Evolutionary conservation across 2,329 filamentous ascomycete species (phyloP), one percentile per base, ranked within the genome.

Genomic region (Fusarium pseudocircinatum): DNA sequence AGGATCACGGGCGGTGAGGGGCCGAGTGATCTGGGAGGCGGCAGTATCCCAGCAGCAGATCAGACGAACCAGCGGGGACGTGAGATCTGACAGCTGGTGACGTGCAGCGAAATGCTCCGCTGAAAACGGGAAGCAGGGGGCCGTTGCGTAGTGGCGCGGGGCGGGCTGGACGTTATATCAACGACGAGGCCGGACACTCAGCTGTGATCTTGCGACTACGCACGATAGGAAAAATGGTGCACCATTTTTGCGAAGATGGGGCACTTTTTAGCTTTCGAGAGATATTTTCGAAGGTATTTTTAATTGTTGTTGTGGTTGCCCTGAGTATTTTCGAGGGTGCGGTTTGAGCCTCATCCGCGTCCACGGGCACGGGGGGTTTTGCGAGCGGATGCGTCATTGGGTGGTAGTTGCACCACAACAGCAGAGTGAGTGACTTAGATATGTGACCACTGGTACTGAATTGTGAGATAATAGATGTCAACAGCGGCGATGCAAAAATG

Each of bases 241-340:
- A 34, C 28, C 28, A 54, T 49, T 52, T 39, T 43, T 52, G 20
- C 8, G 8, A 50, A 22, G 1, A 20, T 14, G 15, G 15, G 39
- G 15, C 7, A 22, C 12, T 14, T 49, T 22, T 18, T 9, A 73
- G 52, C 42, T 44, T 69, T 49, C 14, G 70, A 49, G 37, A 15
- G 43, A 60, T 67, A 62, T 53, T 60, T 67, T 36, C n/a, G 24
- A 60, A 5, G 8, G n/a, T 6, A 34, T 43, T 59, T 47, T 49
- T 49, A 43, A 47, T 61, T 68, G 53, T 75, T 73, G 60, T 73
- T 65, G 64, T 57, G 61, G 66, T 52, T 73, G 64, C 60, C 64
- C 66, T 76, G 75, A 58, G 34, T 28, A 49, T 53, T 68, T 46
- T 56, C 26, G 22, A 26, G 18, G 22, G 15, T 50, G 64, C 16